Evolutionary conservation across 495 filamentous ascomycete species (phyloP), one percentile per base, ranked within the genome.

Genomic region (Hyaloscypha finlandica): DNA sequence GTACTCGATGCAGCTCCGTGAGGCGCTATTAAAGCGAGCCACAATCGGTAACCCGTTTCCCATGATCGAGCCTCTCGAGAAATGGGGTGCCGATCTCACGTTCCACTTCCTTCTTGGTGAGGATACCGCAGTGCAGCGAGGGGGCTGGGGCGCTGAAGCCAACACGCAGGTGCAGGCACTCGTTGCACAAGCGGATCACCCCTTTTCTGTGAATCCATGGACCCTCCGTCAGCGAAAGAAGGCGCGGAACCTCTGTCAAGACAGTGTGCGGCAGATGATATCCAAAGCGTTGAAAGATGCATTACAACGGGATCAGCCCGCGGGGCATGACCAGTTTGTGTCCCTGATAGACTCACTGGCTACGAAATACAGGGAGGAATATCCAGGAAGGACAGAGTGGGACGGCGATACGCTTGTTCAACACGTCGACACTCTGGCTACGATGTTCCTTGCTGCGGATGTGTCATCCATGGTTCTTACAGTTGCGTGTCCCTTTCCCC

Each of bases 401-500:
- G 57, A 60, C 20, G 57, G 35, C 19, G 57, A 60, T 42, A 60
- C 57, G 8, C 30, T 60, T 9, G 30, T n/a, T 37, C 57, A 60
- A 22, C 57, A 60, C 57, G 22, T 60, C 2, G 57, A 60, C 30
- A 60, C 57, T 8, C n/a, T 60, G 31, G 57, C 35, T 1, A 60
- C 57, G 8, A 12, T 60, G 57, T 60, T 60, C 20, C 57, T 60
- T 32, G 57, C 57, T 60, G 57, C 57, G 30, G 57, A 60, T 22
- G 57, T 60, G 8, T 60, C 57, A 35, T 60, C 57, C 31, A 60
- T 60, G 57, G 57, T 60, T 37, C 57, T 60, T 39, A 60, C 57
- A 25, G 56, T 59, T 25, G 25, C 25, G 19, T 6, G 19, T 19
- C 16, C 56, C 56, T 29, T 35, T 6, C 29, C 25, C 25, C 25